These are phyloP conservation scores for Trichoderma orchidacearum DNA, from an alignment of 495 filamentous ascomycete genomes.

Conservation along the genomic window DNA sequence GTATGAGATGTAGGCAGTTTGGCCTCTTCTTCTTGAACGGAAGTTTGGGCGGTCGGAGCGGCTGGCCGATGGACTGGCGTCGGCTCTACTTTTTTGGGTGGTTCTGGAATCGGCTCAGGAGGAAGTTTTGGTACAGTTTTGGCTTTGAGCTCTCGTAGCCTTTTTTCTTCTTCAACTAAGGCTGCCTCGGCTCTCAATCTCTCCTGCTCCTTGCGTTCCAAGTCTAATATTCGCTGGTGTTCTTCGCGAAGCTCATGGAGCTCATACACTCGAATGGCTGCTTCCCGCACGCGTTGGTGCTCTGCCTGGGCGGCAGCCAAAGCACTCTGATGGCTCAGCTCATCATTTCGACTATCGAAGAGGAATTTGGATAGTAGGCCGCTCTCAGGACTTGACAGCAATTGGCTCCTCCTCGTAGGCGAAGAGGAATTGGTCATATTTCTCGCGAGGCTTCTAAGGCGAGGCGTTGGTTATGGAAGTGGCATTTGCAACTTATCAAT, in stretches of 20 bases:
- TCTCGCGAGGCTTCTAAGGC: neutral
- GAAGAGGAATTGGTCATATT: conserved; percentile 27
- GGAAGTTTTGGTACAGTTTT: conserved; percentile 28
- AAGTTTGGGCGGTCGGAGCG: neutral
- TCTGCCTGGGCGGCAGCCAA: conserved; percentile 47
- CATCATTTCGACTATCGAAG: conserved; percentile 25
- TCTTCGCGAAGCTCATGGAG: conserved; percentile 32
- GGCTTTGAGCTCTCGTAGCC: conserved; percentile 25
- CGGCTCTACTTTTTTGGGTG: conserved; percentile 2
- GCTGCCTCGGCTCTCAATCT: conserved; percentile 31
- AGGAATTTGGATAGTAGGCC: conserved; percentile 21
- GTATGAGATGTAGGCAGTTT: neutral
- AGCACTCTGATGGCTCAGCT: conserved; percentile 40
- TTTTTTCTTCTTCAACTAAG: conserved; percentile 24
- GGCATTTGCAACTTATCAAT: neutral
- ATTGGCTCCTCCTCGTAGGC: conserved; percentile 15
- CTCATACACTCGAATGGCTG: conserved; percentile 37
- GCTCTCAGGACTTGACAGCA: conserved; percentile 20
- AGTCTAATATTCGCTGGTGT: conserved; percentile 28
- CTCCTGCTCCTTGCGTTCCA: conserved; percentile 36
- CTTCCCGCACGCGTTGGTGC: conserved; percentile 49
- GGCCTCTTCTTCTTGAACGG: neutral
- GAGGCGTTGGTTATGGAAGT: neutral
- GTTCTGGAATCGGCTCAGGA: conserved; percentile 19
- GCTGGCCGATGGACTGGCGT: neutral